Evolutionary conservation across 495 filamentous ascomycete genomes (phyloP), one percentile per base, ranked within the genome.

Genomic region (Aspergillus ostianus): DNA sequence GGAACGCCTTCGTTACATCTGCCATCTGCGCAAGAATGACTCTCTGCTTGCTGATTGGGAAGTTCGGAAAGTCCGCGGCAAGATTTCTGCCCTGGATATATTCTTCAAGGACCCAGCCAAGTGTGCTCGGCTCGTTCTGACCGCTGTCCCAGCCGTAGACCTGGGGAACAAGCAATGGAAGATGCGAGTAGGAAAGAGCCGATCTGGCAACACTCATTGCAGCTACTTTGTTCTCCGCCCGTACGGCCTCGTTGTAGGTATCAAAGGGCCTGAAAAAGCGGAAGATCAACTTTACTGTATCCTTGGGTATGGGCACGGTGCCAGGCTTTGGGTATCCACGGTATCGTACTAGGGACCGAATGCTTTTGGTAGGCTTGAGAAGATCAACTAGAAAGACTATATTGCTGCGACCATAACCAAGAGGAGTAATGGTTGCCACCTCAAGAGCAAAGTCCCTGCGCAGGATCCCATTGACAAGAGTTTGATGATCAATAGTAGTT

Each of bases 191-290:
- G 6, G 50, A 52, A 15, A 52, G 26, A 10, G 50, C 50, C 23
- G 50, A 26, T 1, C 50, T 9, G 20, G 20, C 23, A 21, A 52
- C 6, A 8, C 21, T 29, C 50, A 52, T 52, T 9, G 50, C 50
- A 52, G 50, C 23, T 9, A 52, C 50, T 29, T 30, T 52, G 50
- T 52, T 52, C 26, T 52, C 50, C 6, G 26, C 50, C 23, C 50
- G 21, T 27, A n/a, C 26, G 8, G 20, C 13, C 7, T 52, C 9
- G n/a, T 30, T 26, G 23, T 12, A 52, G 17, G 26, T 30, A 26
- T 52, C 26, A 1, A 30, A 17, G 23, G 50, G 50, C 15, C 50
- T 21, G 9, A 30, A 26, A 26, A 52, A 52, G 17, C 50, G 50
- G 50, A 52, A 23, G 6, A 26, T 27, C 50, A 52, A 9, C 50